phyloP scores from a whole-genome alignment of 257 asterid species.

The Plantago major region DNA sequence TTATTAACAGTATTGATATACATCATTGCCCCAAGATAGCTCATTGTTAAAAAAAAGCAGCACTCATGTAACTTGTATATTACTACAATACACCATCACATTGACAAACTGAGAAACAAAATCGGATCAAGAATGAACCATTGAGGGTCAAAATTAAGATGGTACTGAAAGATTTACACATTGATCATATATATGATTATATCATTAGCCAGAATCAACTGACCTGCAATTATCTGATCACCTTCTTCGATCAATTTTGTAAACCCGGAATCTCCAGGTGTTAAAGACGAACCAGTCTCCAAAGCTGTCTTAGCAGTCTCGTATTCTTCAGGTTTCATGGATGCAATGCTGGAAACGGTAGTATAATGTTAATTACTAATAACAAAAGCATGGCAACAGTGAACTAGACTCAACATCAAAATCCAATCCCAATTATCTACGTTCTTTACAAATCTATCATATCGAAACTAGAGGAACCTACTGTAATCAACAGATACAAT shows the following conservation, averaged over 20 bases:
- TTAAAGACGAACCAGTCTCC: constrained; percentile 72
- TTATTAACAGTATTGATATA: no score
- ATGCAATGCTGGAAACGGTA: constrained; percentile 55
- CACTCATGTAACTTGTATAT: no score
- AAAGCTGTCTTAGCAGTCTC: constrained; percentile 87
- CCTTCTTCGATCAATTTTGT: constrained; percentile 68
- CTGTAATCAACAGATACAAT: background rate
- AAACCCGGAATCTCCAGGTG: constrained; percentile 74
- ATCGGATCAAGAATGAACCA: no score
- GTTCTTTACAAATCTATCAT: background rate
- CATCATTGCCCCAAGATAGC: no score
- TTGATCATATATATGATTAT: no score
- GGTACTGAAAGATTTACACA: background rate
- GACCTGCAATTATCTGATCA: constrained; percentile 73
- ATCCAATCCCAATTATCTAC: background rate
- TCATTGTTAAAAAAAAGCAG: no score
- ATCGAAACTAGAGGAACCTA: background rate
- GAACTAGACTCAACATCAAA: background rate
- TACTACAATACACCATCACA: no score
- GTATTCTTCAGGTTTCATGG: constrained; percentile 91
- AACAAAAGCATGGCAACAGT: background rate
- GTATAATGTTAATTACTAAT: background rate
- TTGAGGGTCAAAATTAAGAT: background rate
- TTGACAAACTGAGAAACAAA: no score
- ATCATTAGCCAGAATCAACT: constrained; percentile 3